Conservation (phyloP, 108 stramenopile genomes). For the Nitzschia sp. region DNA sequence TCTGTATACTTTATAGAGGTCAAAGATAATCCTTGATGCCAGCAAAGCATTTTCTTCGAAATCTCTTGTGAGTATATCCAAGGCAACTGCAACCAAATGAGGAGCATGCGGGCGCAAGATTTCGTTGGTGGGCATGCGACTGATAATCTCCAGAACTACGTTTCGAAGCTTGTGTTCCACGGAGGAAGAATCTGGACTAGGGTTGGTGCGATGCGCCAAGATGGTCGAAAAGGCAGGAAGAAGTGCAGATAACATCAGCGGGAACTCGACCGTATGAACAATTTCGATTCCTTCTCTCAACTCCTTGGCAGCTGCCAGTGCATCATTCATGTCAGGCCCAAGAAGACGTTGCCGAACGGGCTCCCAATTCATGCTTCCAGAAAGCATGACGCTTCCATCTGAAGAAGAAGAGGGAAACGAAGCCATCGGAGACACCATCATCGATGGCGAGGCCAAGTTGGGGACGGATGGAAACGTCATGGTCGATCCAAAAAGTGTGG, state of each 20-base stretch:
- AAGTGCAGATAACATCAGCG: constrained; percentile 51
- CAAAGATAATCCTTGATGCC: constrained; percentile 79
- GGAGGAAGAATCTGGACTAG: constrained; percentile 32
- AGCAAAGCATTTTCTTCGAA: constrained; percentile 86
- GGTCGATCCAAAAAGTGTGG: neutral
- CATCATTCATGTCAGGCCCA: constrained; percentile 41
- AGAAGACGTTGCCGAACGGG: constrained; percentile 40
- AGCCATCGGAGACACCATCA: constrained; percentile 8
- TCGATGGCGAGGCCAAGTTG: constrained; percentile 7
- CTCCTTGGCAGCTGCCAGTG: constrained; percentile 46
- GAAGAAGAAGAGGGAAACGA: neutral
- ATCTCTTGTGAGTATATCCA: constrained; percentile 66
- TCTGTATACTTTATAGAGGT: constrained; percentile 80
- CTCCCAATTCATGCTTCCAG: constrained; percentile 56
- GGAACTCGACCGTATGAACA: constrained; percentile 55
- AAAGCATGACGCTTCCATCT: neutral
- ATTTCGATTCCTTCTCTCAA: constrained; percentile 59
- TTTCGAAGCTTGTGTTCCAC: constrained; percentile 62
- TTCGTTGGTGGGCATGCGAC: constrained; percentile 79
- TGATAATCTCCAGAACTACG: constrained; percentile 68
- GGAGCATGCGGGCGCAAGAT: constrained; percentile 80
- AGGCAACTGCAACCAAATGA: constrained; percentile 60
- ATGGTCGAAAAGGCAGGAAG: constrained; percentile 57
- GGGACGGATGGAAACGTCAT: constrained; percentile 9
- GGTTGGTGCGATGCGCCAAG: constrained; percentile 35